These are phyloP conservation scores for Friedmanniomyces simplex DNA, from an alignment of 495 filamentous ascomycete species.

Conservation along the genomic window DNA sequence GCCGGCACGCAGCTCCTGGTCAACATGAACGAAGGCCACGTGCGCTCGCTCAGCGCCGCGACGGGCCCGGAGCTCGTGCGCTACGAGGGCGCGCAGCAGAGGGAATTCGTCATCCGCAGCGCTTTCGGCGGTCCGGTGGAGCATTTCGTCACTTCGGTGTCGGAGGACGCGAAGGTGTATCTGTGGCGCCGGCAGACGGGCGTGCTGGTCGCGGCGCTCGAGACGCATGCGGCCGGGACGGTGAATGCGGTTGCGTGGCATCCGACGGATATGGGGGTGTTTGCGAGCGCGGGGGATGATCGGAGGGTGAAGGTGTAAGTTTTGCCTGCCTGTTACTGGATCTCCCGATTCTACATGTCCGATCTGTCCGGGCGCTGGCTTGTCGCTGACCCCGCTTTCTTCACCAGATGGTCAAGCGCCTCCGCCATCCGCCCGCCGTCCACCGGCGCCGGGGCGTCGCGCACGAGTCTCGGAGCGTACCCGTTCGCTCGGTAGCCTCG, in stretches of 20 bases:
- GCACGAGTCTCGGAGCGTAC: not conserved
- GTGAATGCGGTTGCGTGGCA: slow-evolving; percentile 95
- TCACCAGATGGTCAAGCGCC: slow-evolving; percentile 2
- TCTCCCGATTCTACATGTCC: too few relatives aligned
- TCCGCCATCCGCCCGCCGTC: not conserved
- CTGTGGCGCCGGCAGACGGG: slow-evolving; percentile 87
- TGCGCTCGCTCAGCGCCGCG: slow-evolving; percentile 66
- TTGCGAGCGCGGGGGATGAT: slow-evolving; percentile 89
- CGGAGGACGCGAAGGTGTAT: slow-evolving; percentile 74
- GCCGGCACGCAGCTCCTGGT: slow-evolving; percentile 72
- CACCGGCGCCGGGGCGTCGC: not conserved
- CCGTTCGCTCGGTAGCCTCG: too few relatives aligned
- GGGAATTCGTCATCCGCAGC: slow-evolving; percentile 65
- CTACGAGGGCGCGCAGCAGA: slow-evolving; percentile 64
- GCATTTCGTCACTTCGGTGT: slow-evolving; percentile 82
- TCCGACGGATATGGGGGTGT: slow-evolving; percentile 68
- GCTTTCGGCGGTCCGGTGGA: slow-evolving; percentile 81
- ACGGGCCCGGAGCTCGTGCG: slow-evolving; percentile 57
- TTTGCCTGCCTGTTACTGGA: too few relatives aligned
- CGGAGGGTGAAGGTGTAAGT: slow-evolving; percentile 72
- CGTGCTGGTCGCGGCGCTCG: slow-evolving; percentile 59
- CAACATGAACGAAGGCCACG: slow-evolving; percentile 63
- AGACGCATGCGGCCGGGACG: slow-evolving; percentile 56
- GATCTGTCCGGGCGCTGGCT: too few relatives aligned
- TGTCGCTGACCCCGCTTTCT: too few relatives aligned